A percentile compares a stretch with the other conserved stretches of the same genome.
Conservation (phyloP, 768 basidiomycete genomes). For the Auriscalpium vulgare region DNA sequence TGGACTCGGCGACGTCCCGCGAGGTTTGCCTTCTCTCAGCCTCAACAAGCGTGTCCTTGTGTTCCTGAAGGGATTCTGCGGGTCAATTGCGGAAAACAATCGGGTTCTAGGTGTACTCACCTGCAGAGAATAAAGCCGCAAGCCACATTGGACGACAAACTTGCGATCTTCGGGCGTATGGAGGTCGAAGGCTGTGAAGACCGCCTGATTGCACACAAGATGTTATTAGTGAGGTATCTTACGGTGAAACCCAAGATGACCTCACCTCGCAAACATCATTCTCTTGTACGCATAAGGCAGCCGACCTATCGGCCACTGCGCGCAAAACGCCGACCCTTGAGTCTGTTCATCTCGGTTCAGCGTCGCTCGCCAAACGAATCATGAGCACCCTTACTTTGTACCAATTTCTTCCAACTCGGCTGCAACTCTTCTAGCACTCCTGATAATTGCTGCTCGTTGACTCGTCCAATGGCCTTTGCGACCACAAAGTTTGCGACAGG, state of each 20-base stretch:
- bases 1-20: not conserved
- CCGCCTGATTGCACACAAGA: slow-evolving; percentile 16
- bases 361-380: not conserved
- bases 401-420: slow-evolving; percentile 41
- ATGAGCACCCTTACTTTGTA: slow-evolving; percentile 54
- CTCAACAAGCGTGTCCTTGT: slow-evolving; percentile 10
- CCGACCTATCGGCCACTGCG: slow-evolving; percentile 64
- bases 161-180: slow-evolving; percentile 9
- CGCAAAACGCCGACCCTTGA: slow-evolving; percentile 73
- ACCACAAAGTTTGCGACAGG: slow-evolving; percentile 94
- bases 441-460: slow-evolving; percentile 46
- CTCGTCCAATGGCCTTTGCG: slow-evolving; percentile 64
- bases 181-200: slow-evolving; percentile 9
- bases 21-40: not conserved
- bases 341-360: slow-evolving; percentile 36
- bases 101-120: too few species aligned
- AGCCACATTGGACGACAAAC: slow-evolving; percentile 7
- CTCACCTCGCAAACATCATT: slow-evolving; percentile 12
- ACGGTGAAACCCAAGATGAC: not conserved
- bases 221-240: not conserved
- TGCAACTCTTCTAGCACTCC: slow-evolving; percentile 53
- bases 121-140: slow-evolving; percentile 5
- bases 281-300: slow-evolving; percentile 13
- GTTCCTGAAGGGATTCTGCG: slow-evolving; percentile 14
- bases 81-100: too few species aligned